Evolutionary conservation across 495 filamentous ascomycete genomes (phyloP).

Genomic region (Letharia lupina): DNA sequence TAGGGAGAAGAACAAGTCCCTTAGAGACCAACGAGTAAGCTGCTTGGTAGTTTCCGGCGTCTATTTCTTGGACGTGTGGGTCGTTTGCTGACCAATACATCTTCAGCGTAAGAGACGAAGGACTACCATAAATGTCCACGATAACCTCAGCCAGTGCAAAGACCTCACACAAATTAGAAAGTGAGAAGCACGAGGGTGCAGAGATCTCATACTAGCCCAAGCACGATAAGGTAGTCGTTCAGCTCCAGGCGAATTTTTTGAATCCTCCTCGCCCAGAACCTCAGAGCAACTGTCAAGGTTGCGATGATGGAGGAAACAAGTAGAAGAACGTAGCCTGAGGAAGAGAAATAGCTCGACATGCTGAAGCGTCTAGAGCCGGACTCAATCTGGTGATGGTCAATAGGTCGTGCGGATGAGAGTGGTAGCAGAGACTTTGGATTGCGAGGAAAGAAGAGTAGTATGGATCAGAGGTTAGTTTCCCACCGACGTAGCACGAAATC

Average conservation of each 20-base stretch:
- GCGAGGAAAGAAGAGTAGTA: background rate
- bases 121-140: background rate
- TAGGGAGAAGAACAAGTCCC: background rate
- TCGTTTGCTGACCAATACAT: too few relatives aligned
- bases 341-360: background rate
- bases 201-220: constrained; percentile 12
- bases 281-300: constrained; percentile 7
- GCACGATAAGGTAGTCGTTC: constrained; percentile 18
- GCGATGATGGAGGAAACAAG: constrained; percentile 11
- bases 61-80: too few relatives aligned
- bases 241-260: constrained; percentile 9
- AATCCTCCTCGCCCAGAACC: constrained; percentile 21
- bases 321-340: background rate
- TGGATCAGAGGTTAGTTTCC: background rate
- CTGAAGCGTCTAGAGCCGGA: background rate
- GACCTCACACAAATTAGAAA: constrained; percentile 8
- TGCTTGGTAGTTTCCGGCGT: too few relatives aligned
- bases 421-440: background rate
- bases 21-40: too few relatives aligned
- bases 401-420: background rate
- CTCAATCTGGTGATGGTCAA: background rate
- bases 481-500: background rate
- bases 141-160: constrained; percentile 9
- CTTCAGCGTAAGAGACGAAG: background rate
- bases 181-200: background rate